These are phyloP conservation scores for Calonectria henricotiae DNA, from an alignment of 2,329 filamentous ascomycete genomes.

Conservation along the genomic window DNA sequence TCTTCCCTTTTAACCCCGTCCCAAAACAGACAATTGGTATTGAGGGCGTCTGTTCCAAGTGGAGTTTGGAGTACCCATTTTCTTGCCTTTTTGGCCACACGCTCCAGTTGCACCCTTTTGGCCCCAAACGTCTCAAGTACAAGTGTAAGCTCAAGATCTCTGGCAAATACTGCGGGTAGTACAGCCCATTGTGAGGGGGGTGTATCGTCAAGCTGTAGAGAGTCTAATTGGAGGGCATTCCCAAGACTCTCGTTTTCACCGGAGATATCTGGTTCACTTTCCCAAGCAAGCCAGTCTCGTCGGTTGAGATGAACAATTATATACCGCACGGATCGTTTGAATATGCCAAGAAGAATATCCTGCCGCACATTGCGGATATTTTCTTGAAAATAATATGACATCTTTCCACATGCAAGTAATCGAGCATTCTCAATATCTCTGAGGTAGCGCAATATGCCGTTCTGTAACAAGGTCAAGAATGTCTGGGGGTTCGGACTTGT, in stretches of 20 bases:
- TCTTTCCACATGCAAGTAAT: neutral
- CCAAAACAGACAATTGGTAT: neutral
- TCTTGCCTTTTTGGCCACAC: neutral
- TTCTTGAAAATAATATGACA: neutral
- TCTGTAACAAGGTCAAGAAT: neutral
- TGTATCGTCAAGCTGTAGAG: neutral
- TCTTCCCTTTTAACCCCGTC: neutral
- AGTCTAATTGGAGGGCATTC: neutral
- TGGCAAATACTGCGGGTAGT: neutral
- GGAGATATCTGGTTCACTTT: neutral
- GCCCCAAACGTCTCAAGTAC: conserved; percentile 7
- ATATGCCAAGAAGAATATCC: neutral
- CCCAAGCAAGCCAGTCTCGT: neutral
- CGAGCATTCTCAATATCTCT: neutral
- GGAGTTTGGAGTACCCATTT: neutral
- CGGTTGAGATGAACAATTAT: neutral
- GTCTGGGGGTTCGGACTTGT: neutral
- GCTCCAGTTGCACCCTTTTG: neutral
- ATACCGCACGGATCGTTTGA: neutral
- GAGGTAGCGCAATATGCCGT: neutral
- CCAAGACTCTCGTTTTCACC: neutral
- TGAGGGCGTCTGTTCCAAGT: neutral
- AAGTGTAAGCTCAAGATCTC: neutral
- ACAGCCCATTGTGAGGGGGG: neutral
- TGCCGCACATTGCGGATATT: neutral